A percentile compares a stretch with the other conserved stretches of the same genome.
Conservation (phyloP, 257 asterid species). For the Fraxinus excelsior region DNA sequence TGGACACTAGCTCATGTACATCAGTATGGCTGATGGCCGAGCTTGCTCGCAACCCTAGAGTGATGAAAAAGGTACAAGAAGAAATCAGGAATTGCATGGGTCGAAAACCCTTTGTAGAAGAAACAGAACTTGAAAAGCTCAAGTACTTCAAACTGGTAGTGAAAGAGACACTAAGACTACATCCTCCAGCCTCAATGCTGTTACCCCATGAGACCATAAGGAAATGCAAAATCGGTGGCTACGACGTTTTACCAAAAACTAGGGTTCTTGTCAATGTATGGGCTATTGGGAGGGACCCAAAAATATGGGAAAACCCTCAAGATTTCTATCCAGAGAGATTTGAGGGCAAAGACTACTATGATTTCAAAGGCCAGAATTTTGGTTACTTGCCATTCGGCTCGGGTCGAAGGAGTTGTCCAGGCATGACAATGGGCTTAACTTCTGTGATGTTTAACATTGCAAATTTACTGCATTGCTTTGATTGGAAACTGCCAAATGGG, state of each 20-base stretch:
- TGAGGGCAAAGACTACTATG: background rate
- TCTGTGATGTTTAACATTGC: background rate
- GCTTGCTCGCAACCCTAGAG: conserved; percentile 14
- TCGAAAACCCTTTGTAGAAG: background rate
- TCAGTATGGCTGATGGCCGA: conserved; percentile 24
- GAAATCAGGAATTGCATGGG: conserved; percentile 2
- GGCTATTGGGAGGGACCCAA: conserved; percentile 23
- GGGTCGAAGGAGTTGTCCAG: conserved; percentile 16
- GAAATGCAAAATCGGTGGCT: conserved; percentile 19
- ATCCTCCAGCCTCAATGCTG: conserved; percentile 15
- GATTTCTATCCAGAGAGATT: conserved; percentile 21
- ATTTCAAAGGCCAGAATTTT: conserved; percentile 12
- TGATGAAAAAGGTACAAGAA: conserved; percentile 15
- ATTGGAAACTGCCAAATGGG: conserved; percentile 17
- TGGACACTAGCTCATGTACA: conserved; percentile 20
- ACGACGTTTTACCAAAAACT: conserved; percentile 4
- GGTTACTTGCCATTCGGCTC: conserved; percentile 20
- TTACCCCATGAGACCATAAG: conserved; percentile 17
- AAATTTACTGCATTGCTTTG: conserved; percentile 15
- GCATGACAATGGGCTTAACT: background rate
- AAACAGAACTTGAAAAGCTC: conserved; percentile 3
- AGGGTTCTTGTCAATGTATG: conserved; percentile 12
- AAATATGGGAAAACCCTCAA: conserved; percentile 15
- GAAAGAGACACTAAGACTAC: conserved; percentile 2
- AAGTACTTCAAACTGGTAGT: conserved; percentile 13